Base-by-base conservation (phyloP, 2,329 filamentous ascomycete species). In the Geosmithia morbida region DNA sequence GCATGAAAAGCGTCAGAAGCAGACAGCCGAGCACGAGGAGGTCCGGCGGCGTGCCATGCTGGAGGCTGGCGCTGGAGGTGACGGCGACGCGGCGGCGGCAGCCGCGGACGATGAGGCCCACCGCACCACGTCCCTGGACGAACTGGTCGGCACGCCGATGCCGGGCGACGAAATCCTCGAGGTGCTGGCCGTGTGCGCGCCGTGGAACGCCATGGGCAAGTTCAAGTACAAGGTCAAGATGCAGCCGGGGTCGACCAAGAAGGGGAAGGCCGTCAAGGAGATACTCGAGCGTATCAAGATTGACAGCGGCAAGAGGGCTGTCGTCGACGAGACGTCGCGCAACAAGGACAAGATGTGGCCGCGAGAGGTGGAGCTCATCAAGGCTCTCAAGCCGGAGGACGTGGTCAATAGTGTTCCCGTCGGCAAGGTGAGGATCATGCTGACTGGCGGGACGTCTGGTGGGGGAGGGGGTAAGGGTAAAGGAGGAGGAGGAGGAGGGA, bases 151-250 rank as follows among this genome's bases (percentile, higher is more conserved):
- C 16, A 82, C 75, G 1, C 86, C 89, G 0, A 68, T 87, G 1
- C 74, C 81, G 0, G 88, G 87, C 13, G 92, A 98, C 60, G 87
- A 94, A 60, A 82, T 90, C 37, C 65, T 90, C 8, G 80, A 83
- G 55, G 72, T 69, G 0, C 67, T 84, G 2, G 75, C 78, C 1
- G 66, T 83, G 2, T 83, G 81, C 56, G 81, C 75, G 4, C 81
- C 81, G 2, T 84, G 79, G 71, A 67, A 64, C 20, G 79, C 81
- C 2, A 65, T 84, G 53, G 71, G 65, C 2, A 77, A 76, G 48
- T 85, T 84, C 66, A 96, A 96, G 66, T 97, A 96, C 70, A 94
- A 94, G 64, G 86, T 82, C 47, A 98, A 98, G 69, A 64, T 98
- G 56, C 92, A 97, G 65, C 92, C 92, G 0, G 92, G 92, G 0